Base-by-base conservation (phyloP, 2,329 filamentous ascomycete genomes). In the Elsinoe ampelina region DNA sequence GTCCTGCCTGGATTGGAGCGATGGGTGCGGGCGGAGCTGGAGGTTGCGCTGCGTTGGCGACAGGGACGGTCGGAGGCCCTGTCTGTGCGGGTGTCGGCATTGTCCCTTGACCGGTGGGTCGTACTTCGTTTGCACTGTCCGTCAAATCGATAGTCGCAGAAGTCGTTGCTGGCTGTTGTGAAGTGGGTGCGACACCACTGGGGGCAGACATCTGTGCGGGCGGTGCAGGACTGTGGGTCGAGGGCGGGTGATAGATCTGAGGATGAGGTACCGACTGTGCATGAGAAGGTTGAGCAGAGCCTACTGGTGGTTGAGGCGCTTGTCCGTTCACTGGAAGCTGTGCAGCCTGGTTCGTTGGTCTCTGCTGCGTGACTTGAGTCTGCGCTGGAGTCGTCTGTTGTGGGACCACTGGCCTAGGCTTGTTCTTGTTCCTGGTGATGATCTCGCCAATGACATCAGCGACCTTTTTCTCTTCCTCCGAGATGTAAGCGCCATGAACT, bases 381-480 rank as follows among this genome's bases (percentile, higher is more conserved):
- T 15, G 36, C 4, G n/a, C 19, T n/a, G 41, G 30, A 11, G n/a
- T 22, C 19, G 12, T 15, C 11, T 43, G 58, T 52, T 34, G 55
- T 42, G 51, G 55, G 34, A 54, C 15, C 4, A 50, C 34, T 26
- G 54, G 43, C 5, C 57, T 45, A 10, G 57, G 50, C 32, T 61
- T 57, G 10, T 41, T 48, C 19, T 56, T 57, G 13, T 57, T 58
- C 8, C 50, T 34, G 8, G 36, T 56, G 10, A 59, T 59, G 48
- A 61, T 61, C 22, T 61, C 56, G 1, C 54, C 45, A 15, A 61
- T 58, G 34, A 43, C 47, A 51, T 59, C 58, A 4, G 51, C 57
- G 20, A 61, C 55, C 34, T 61, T 58, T 19, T 58, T 58, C 36
- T 61, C 59, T 39, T 59, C 59, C 11, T 57, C 52, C 7, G 56